Evolutionary conservation across 768 basidiomycete genomes (phyloP), one percentile per base, ranked within the genome.

Genomic region (Tricholoma saponaceum): DNA sequence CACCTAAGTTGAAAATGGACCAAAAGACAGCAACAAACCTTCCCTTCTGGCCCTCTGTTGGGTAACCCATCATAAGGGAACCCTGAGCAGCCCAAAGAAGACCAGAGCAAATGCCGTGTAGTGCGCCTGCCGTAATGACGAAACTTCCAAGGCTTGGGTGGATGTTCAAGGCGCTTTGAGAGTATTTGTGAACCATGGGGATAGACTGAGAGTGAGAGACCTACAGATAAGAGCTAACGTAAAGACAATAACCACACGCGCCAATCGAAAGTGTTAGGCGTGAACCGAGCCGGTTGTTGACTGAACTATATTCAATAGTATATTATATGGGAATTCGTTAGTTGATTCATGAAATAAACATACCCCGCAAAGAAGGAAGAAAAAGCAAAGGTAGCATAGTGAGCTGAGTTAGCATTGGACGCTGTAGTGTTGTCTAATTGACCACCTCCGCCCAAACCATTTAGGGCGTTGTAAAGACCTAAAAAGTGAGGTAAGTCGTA

Each of bases 71-170:
- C 84, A 92, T 92, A 58, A 93, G 74, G 16, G 83, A 85, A n/a
- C 90, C 92, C 64, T 92, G 90, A 0, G 90, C 88, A 0, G 89
- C 86, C 91, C 90, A 92, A 8, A 92, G 73, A 44, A 93, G 66
- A 51, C 79, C 79, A 1, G 79, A 90, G 64, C 86, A 89, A 51
- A 90, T 61, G 16, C 91, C 91, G 16, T 91, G 83, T 55, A 90
- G 64, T 32, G 86, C 85, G 18, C 90, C 91, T 2, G 89, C 78
- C 14, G 75, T 81, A 60, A 92, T 83, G 46, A 89, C 83, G 66
- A 92, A 92, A 22, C 72, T 74, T 37, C 78, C 77, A 10, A 83
- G 83, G 18, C 74, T 66, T 6, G 79, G 76, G 63, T 90, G 87
- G 35, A 91, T 87, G 61, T 90, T 91, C 64, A 86, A 74, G 9